Conservation (phyloP, 495 filamentous ascomycete species). For the Penicillium cinerascens region DNA sequence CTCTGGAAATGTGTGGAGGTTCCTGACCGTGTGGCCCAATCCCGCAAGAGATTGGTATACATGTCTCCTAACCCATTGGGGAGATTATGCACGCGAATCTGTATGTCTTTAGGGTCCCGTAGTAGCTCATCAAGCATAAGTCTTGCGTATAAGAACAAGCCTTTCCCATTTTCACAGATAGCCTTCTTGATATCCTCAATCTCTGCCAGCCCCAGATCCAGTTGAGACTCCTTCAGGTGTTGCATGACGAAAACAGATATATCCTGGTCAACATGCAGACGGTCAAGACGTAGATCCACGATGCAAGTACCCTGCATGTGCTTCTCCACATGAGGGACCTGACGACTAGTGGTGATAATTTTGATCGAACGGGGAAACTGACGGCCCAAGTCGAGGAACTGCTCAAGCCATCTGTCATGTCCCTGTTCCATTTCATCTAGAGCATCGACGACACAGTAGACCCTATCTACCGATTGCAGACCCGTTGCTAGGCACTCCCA, state of each 20-base stretch:
- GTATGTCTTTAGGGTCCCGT: neutral
- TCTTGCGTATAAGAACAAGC: no score
- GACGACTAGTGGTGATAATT: slow-evolving; percentile 43
- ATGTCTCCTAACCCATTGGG: slow-evolving; percentile 36
- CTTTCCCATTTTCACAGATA: no score
- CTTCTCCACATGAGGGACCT: slow-evolving; percentile 11
- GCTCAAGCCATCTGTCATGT: slow-evolving; percentile 31
- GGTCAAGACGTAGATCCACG: no score
- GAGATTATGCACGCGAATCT: slow-evolving; percentile 17
- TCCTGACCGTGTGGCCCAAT: slow-evolving; percentile 35
- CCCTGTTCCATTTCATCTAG: slow-evolving; percentile 45
- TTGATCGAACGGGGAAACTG: slow-evolving; percentile 37
- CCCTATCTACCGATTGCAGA: neutral
- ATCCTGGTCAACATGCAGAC: no score
- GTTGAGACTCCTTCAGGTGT: no score
- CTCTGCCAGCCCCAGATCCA: no score
- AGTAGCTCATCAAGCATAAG: no score
- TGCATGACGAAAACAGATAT: no score
- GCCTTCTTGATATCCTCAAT: no score
- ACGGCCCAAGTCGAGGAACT: slow-evolving; percentile 27
- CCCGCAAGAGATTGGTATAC: slow-evolving; percentile 43
- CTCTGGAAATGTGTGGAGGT: slow-evolving; percentile 27
- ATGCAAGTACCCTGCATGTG: neutral
- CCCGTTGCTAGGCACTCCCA: slow-evolving; percentile 14
- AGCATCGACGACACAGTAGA: slow-evolving; percentile 48